These are phyloP conservation scores for Linnemannia exigua DNA, from an alignment of 192 early-diverging fungal genomes.

Conservation along the genomic window DNA sequence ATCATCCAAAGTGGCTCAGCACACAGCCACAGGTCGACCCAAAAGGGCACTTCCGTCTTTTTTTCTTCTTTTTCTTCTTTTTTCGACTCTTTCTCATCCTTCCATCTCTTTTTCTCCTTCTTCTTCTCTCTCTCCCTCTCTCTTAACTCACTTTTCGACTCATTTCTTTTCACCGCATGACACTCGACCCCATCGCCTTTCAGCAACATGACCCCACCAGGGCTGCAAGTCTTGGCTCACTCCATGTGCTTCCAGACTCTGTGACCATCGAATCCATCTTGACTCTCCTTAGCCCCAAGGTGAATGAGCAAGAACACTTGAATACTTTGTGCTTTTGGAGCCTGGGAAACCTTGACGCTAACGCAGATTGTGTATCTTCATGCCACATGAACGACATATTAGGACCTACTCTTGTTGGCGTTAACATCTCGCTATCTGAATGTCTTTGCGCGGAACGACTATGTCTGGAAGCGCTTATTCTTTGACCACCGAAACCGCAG, in stretches of 20 bases:
- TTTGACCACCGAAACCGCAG: slow-evolving; percentile 25
- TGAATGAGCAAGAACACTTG: not conserved
- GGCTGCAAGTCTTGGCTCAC: slow-evolving; percentile 20
- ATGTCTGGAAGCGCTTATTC: slow-evolving; percentile 48
- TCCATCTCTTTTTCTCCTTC: slow-evolving; percentile 1
- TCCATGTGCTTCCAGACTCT: slow-evolving; percentile 24
- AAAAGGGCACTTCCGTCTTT: not conserved
- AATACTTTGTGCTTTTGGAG: not conserved
- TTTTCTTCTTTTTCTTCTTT: not conserved
- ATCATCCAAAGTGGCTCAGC: not conserved
- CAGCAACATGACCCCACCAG: not conserved
- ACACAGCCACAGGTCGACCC: not conserved
- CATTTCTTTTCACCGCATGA: not conserved
- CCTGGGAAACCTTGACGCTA: not conserved
- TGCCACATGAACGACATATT: not conserved
- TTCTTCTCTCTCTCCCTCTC: not conserved
- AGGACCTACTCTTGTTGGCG: slow-evolving; percentile 25
- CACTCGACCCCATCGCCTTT: not conserved
- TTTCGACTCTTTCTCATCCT: not conserved
- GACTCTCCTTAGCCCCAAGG: slow-evolving; percentile 18
- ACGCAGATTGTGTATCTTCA: not conserved
- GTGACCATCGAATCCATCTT: slow-evolving; percentile 22
- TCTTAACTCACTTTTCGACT: not conserved
- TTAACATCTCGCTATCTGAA: slow-evolving; percentile 39
- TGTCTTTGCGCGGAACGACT: slow-evolving; percentile 56